Percentiles rank a stretch among this genome's conserved stretches.
Evolutionary conservation across 768 basidiomycete species (phyloP).

Genomic region (Phaeolepiota aurea): DNA sequence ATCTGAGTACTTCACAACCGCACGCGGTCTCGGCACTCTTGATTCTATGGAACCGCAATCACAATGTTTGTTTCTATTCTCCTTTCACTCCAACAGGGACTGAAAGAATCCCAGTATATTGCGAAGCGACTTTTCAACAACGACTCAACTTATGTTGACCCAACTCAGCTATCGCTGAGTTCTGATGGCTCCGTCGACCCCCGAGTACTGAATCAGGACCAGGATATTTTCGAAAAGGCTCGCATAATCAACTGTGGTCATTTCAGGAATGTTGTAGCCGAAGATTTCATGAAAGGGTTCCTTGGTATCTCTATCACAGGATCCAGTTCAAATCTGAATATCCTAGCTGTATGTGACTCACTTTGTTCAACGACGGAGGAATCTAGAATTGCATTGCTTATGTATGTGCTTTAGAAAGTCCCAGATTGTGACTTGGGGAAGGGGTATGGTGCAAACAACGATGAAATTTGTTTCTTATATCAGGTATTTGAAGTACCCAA

Average conservation of each 20-base stretch:
- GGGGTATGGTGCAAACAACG: no score
- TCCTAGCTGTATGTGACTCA: slow-evolving; percentile 8
- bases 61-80: slow-evolving; percentile 13
- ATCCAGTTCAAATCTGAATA: slow-evolving; percentile 8
- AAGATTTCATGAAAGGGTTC: slow-evolving; percentile 18
- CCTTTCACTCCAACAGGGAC: not conserved
- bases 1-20: slow-evolving; percentile 8
- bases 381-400: no score
- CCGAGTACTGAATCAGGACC: slow-evolving; percentile 11
- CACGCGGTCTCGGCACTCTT: slow-evolving; percentile 10
- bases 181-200: slow-evolving; percentile 3
- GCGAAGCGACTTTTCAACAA: slow-evolving; percentile 12
- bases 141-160: slow-evolving; percentile 10
- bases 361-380: no score
- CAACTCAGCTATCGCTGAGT: not conserved
- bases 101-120: slow-evolving; percentile 8
- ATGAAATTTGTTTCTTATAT: no score
- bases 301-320: slow-evolving; percentile 12
- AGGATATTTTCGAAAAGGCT: slow-evolving; percentile 17
- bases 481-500: no score
- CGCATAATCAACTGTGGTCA: slow-evolving; percentile 16
- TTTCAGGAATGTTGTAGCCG: slow-evolving; percentile 15
- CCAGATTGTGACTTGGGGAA: no score
- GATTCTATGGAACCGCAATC: slow-evolving; percentile 15
- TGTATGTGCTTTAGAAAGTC: no score